These are phyloP conservation scores for Solanum chacoense DNA, from an alignment of 305 asterid genomes.

Conservation along the genomic window DNA sequence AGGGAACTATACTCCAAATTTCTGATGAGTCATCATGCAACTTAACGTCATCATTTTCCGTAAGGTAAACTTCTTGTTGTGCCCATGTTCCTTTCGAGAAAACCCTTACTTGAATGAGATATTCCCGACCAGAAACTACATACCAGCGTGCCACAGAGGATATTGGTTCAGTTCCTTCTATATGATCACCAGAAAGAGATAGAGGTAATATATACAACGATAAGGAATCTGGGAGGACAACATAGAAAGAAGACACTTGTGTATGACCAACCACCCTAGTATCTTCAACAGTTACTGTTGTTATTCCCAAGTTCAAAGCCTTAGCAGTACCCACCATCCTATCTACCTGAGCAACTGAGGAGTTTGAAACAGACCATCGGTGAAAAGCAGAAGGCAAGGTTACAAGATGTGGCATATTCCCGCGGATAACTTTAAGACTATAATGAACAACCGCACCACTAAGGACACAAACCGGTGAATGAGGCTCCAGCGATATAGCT, in stretches of 20 bases:
- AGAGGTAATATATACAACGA: conserved; percentile 48
- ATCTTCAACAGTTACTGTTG: conserved; percentile 68
- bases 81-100: conserved; percentile 57
- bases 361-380: conserved; percentile 63
- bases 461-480: conserved; percentile 77
- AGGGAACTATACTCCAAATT: conserved; percentile 62
- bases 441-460: conserved; percentile 62
- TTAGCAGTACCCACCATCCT: conserved; percentile 42
- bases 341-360: conserved; percentile 75
- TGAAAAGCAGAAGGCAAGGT: conserved; percentile 75
- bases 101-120: conserved; percentile 59
- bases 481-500: conserved; percentile 91
- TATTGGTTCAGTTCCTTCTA: conserved; percentile 38
- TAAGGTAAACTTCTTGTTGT: conserved; percentile 51
- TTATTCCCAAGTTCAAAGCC: conserved; percentile 61
- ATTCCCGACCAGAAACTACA: conserved; percentile 56
- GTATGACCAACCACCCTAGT: conserved; percentile 77
- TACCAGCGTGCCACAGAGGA: conserved; percentile 74
- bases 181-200: conserved; percentile 38
- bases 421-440: conserved; percentile 66
- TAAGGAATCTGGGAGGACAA: conserved; percentile 70
- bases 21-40: conserved; percentile 44
- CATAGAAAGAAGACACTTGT: conserved; percentile 72
- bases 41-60: conserved; percentile 57
- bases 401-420: conserved; percentile 51